Evolutionary conservation across 2,329 filamentous ascomycete genomes (phyloP), one percentile per base, ranked within the genome.

Genomic region (Diaporthe citri): DNA sequence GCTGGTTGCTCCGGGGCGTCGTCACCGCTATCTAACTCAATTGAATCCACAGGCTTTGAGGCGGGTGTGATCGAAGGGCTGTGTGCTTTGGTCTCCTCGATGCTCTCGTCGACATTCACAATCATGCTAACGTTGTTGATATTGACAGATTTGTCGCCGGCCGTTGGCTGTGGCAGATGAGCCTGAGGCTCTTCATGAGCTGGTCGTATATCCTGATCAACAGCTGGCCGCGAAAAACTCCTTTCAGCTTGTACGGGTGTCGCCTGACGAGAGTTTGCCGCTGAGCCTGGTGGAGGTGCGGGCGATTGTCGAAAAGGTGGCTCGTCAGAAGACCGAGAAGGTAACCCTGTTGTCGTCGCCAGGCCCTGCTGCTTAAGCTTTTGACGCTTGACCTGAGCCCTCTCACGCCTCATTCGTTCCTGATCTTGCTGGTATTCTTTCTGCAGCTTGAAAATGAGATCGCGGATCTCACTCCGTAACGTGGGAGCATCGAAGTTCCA

Each of bases 381-480:
- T 51, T 69, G 59, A 20, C 57, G 52, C 31, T 52, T 62, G 22
- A 78, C 80, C 56, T 82, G 82, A 4, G 75, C 76, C 69, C 81
- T 83, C 25, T 79, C 79, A 75, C 82, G 83, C 74, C 82, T 80
- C 48, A 84, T 83, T 69, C 82, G 85, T 43, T 84, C 83, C 22
- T 82, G 80, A 52, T 86, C 82, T 22, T 82, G 80, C 59, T 88
- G 86, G 78, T 93, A 93, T 77, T 90, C 85, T 10, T 85, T 80
- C 74, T 94, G 90, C 25, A 96, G 86, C 0, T 84, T 77, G 69
- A 95, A 88, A 0, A 98, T 87, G 52, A 93, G 87, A 0, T 90
- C 82, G 41, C 95, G 91, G 56, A 97, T 91, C 7, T 90, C 85
- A 46, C 83, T 83, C 31, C 96, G 91, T 79, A 96, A 89, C 12